Evolutionary conservation across 2,329 filamentous ascomycete species (phyloP).

Genomic region (Blastomyces emzantsi): DNA sequence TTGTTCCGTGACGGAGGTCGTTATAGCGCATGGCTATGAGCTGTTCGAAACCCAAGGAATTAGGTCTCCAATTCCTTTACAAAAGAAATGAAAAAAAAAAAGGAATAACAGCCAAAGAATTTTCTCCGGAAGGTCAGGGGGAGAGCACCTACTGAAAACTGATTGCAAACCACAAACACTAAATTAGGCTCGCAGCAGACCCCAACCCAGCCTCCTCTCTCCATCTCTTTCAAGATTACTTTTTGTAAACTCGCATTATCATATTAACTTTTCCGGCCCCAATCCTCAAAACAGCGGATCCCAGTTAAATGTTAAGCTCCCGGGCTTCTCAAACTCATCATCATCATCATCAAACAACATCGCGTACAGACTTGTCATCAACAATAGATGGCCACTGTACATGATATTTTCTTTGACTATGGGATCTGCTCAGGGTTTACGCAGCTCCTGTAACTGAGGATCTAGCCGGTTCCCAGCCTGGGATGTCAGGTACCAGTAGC

Average conservation of each 20-base stretch:
- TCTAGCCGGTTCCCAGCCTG: slow-evolving; percentile 28
- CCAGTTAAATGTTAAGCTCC: not conserved
- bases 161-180: not conserved
- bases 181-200: not conserved
- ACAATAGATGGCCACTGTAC: not conserved
- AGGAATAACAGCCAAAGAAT: too few species aligned
- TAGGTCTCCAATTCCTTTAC: not conserved
- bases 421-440: not conserved
- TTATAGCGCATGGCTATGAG: slow-evolving; percentile 1
- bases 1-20: slow-evolving; percentile 1
- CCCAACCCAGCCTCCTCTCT: slow-evolving; percentile 14
- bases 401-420: not conserved
- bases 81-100: too few species aligned
- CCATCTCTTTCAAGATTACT: slow-evolving; percentile 32
- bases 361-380: not conserved
- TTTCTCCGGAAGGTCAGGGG: too few species aligned
- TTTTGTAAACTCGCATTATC: slow-evolving; percentile 26
- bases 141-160: not conserved
- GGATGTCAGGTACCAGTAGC: slow-evolving; percentile 36
- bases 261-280: slow-evolving; percentile 24
- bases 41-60: not conserved
- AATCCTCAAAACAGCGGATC: not conserved
- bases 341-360: not conserved
- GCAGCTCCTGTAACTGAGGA: slow-evolving; percentile 13
- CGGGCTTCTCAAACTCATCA: not conserved